Base-by-base conservation (phyloP, 2,329 filamentous ascomycete species). In the Curvularia sp. region DNA sequence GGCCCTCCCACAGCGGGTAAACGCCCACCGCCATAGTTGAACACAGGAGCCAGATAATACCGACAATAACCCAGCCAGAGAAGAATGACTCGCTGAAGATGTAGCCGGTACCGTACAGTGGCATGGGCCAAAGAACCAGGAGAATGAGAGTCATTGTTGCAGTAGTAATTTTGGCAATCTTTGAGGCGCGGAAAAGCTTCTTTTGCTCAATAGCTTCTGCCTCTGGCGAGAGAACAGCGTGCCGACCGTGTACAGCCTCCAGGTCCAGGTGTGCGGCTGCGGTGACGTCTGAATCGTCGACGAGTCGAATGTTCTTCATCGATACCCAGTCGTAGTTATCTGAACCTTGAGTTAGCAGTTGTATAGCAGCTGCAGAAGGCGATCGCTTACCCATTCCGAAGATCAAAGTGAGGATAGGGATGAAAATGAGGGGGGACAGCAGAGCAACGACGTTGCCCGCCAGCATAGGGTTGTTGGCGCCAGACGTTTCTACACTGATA, bases 121-220 rank as follows among this genome's bases (percentile, higher is more conserved):
- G 93, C 84, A 97, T 94, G 0, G 93, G 93, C 92, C 93, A 96
- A 15, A 97, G 84, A 1, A 97, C 82, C 0, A 97, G 80, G 51
- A 96, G 82, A 0, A 87, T 81, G 0, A 96, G 62, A 0, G 91
- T 91, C 79, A 92, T 81, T 58, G 83, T 74, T 1, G 86, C 80
- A 1, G 88, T 90, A 42, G 86, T 75, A 15, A 76, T 78, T 47
- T 85, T 82, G 0, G 86, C 84, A 64, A 86, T 84, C 61, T 79
- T 81, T 30, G 80, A 78, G 7, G 80, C 78, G 12, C 77, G 77
- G 38, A 75, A 64, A 1, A 84, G 75, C 39, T 80, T 77, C 24
- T 70, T 71, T 65, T 80, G 75, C 57, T 83, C 81, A 6, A 63
- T 69, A 28, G 71, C 66, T 53, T 73, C 70, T 22, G 63, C 67